Conservation (phyloP, 1,139 yeast species). For the Groenewaldozyma sp. region DNA sequence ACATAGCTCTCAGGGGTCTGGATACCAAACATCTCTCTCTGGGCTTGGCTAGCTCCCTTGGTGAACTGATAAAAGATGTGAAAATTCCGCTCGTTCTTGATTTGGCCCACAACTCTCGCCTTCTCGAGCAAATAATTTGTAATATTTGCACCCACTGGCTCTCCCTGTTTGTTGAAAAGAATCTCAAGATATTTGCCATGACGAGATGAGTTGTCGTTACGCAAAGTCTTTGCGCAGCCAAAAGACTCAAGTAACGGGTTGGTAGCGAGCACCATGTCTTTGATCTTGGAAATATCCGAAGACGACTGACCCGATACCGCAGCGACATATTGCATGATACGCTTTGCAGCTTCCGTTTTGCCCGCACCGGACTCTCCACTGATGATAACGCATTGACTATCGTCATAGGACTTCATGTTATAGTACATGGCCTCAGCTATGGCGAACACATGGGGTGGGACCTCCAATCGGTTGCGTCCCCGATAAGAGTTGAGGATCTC, state of each 20-base stretch:
- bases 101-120: slow-evolving; percentile 92
- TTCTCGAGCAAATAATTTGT: slow-evolving; percentile 92
- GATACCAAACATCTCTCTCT: slow-evolving; percentile 76
- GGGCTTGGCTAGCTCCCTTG: slow-evolving; percentile 78
- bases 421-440: slow-evolving; percentile 97
- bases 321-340: slow-evolving; percentile 97
- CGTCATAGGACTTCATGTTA: slow-evolving; percentile 87
- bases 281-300: slow-evolving; percentile 68
- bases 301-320: slow-evolving; percentile 60
- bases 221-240: slow-evolving; percentile 95
- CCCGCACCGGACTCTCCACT: slow-evolving; percentile 99
- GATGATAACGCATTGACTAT: slow-evolving; percentile 94
- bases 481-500: slow-evolving; percentile 65
- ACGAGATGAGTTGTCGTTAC: slow-evolving; percentile 94
- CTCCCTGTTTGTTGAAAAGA: slow-evolving; percentile 68
- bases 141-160: slow-evolving; percentile 92
- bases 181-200: slow-evolving; percentile 97
- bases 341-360: slow-evolving; percentile 96
- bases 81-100: slow-evolving; percentile 85
- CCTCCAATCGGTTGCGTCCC: slow-evolving; percentile 86
- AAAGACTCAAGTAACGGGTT: slow-evolving; percentile 93
- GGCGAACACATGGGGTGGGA: slow-evolving; percentile 98
- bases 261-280: slow-evolving; percentile 96
- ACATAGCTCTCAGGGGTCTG: slow-evolving; percentile 90
- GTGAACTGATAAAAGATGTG: slow-evolving; percentile 96